Percentiles rank a stretch among this genome's conserved stretches.
These are phyloP conservation scores for Austroboletus olivaceoglutinosus DNA, from an alignment of 1,284 basidiomycete genomes.

Conservation along the genomic window DNA sequence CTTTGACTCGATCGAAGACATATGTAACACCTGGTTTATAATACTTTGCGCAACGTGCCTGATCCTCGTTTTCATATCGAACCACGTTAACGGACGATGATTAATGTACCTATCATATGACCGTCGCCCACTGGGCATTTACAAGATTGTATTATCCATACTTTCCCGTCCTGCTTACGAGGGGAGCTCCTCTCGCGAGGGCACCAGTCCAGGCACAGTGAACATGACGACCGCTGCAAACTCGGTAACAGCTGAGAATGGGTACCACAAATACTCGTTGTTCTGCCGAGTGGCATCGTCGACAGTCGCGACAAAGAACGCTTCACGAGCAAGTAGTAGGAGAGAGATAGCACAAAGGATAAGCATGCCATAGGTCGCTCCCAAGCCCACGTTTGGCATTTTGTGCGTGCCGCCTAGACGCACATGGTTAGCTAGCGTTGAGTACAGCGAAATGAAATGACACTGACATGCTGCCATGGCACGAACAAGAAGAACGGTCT, in stretches of 20 bases:
- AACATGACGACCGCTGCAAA: constrained; percentile 42
- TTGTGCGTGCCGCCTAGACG: constrained; percentile 24
- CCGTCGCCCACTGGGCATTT: too few relatives aligned
- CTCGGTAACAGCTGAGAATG: constrained; percentile 45
- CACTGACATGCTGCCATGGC: constrained; percentile 24
- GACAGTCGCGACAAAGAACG: constrained; percentile 40
- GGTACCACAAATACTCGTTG: constrained; percentile 47
- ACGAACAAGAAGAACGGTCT: constrained; percentile 36
- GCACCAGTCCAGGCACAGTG: constrained; percentile 43
- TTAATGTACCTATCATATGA: too few relatives aligned
- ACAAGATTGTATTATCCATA: too few relatives aligned
- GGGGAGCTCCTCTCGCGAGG: constrained; percentile 31
- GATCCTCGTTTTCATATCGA: too few relatives aligned
- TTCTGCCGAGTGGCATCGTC: constrained; percentile 29
- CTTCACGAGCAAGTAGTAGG: constrained; percentile 42
- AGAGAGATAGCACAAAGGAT: constrained; percentile 39
- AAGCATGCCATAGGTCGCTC: constrained; percentile 33
- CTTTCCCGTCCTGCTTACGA: constrained; percentile 10
- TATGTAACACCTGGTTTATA: too few relatives aligned
- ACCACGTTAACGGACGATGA: too few relatives aligned
- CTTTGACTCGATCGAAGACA: too few relatives aligned
- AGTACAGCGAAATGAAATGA: background rate
- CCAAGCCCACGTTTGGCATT: constrained; percentile 20
- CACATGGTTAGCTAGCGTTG: constrained; percentile 1
- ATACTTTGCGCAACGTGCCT: too few relatives aligned